A percentile compares a stretch with the other conserved stretches of the same genome.
Evolutionary conservation across 2,329 filamentous ascomycete genomes (phyloP).

Genomic region (Monosporascus ibericus): DNA sequence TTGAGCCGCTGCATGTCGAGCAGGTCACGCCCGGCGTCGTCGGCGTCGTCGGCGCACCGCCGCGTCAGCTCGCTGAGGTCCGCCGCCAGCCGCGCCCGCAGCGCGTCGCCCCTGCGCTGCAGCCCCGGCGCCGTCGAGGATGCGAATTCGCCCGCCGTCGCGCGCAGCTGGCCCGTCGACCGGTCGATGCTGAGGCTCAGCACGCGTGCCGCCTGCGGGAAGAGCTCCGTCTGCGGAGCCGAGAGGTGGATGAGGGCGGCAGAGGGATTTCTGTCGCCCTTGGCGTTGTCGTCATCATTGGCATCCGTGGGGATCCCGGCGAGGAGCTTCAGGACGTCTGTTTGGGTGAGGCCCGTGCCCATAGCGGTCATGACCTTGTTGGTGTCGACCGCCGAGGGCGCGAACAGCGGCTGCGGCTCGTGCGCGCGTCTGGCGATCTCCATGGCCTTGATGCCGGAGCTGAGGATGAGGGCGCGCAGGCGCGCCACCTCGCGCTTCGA

Average conservation of each 20-base stretch:
- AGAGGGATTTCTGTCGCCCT: not conserved
- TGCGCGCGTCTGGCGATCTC: conserved; percentile 67
- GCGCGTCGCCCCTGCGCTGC: conserved; percentile 38
- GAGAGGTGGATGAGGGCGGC: conserved; percentile 25
- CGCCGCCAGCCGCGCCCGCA: conserved; percentile 42
- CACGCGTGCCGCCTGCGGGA: conserved; percentile 46
- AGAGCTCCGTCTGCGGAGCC: conserved; percentile 38
- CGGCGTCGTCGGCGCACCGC: conserved; percentile 68
- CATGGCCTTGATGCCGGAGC: conserved; percentile 83
- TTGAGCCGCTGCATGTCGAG: conserved; percentile 71
- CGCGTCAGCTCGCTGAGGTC: conserved; percentile 57
- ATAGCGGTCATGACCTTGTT: not conserved
- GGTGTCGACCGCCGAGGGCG: conserved; percentile 9
- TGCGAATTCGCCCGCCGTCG: conserved; percentile 53
- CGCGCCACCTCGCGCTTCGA: conserved; percentile 72
- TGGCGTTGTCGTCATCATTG: not conserved
- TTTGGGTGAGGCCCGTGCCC: not conserved
- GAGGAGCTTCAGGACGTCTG: not conserved
- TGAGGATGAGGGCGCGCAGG: conserved; percentile 69
- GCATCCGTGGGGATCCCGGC: not conserved
- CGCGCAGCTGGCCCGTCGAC: conserved; percentile 51
- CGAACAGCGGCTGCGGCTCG: conserved; percentile 33
- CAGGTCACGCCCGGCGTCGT: conserved; percentile 70
- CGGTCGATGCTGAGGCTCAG: conserved; percentile 40
- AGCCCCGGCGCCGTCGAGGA: conserved; percentile 50